Evolutionary conservation across 2,329 filamentous ascomycete species (phyloP).

Genomic region (Aspergillus sp.): DNA sequence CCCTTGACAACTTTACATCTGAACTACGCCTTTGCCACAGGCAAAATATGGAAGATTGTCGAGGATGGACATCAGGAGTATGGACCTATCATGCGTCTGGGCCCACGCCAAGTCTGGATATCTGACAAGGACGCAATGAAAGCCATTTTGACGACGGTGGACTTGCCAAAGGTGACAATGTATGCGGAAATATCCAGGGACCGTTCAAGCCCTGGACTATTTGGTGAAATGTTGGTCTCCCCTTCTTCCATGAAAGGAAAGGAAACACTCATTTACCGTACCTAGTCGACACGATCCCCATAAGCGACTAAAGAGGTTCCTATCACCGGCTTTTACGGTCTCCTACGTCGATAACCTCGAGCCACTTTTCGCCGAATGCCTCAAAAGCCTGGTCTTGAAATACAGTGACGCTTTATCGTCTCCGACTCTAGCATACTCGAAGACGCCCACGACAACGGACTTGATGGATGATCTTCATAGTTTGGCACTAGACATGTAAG

Average conservation of each 20-base stretch:
- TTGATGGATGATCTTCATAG: constrained; percentile 6
- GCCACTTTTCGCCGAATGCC: neutral
- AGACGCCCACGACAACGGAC: neutral
- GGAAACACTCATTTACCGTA: neutral
- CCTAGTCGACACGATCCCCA: neutral
- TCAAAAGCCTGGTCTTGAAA: neutral
- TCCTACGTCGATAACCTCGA: neutral
- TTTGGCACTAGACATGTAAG: constrained; percentile 4
- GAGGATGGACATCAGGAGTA: neutral
- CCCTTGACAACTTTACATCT: constrained; percentile 2
- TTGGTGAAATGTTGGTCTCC: constrained; percentile 2
- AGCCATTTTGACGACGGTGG: neutral
- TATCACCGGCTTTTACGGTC: constrained; percentile 1
- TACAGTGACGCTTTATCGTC: neutral
- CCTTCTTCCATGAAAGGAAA: neutral
- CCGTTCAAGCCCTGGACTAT: neutral
- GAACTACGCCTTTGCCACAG: constrained; percentile 1
- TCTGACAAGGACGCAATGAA: constrained; percentile 4
- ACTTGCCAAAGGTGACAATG: constrained; percentile 4
- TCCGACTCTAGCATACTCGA: neutral
- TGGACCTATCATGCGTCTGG: neutral
- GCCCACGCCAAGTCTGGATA: constrained; percentile 3
- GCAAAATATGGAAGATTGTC: constrained; percentile 3
- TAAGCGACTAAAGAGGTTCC: neutral
- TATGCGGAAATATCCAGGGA: constrained; percentile 5